phyloP scores from a whole-genome alignment of 768 basidiomycete genomes.

The Mycena vitilis region DNA sequence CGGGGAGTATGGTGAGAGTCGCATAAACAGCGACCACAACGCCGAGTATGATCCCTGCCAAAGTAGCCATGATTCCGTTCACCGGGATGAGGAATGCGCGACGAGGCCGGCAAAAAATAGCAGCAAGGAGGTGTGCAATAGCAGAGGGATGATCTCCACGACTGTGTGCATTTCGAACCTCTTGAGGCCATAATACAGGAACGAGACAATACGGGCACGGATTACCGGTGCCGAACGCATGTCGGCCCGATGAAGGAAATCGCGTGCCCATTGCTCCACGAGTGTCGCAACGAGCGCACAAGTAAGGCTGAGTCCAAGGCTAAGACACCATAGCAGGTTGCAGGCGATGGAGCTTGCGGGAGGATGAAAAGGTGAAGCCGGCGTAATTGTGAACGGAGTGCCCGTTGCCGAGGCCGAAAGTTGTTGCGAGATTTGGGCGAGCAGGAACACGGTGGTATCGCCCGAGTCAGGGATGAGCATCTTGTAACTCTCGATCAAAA shows the following conservation, averaged over 20 bases:
- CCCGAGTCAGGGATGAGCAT: neutral
- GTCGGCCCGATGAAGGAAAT: neutral
- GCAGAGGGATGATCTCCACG: conserved; percentile 1
- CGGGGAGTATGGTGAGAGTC: neutral
- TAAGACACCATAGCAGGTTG: conserved; percentile 1
- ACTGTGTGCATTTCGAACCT: neutral
- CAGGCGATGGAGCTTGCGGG: neutral
- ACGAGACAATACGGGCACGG: neutral
- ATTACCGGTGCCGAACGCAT: neutral
- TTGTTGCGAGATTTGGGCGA: neutral
- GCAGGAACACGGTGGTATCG: neutral
- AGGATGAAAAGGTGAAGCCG: neutral
- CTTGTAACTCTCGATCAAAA: neutral
- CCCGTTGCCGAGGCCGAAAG: neutral
- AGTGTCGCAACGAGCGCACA: conserved; percentile 5
- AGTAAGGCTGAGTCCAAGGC: conserved; percentile 4
- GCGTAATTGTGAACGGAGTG: neutral
- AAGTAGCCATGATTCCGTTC: neutral
- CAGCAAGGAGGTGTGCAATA: neutral
- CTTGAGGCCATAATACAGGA: neutral
- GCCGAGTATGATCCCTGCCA: neutral
- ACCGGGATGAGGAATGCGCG: neutral
- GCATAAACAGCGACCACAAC: neutral
- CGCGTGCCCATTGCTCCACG: conserved; percentile 1
- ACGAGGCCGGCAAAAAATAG: neutral